phyloP scores from a whole-genome alignment of 306 rosid species.

The Acacia confusa region DNA sequence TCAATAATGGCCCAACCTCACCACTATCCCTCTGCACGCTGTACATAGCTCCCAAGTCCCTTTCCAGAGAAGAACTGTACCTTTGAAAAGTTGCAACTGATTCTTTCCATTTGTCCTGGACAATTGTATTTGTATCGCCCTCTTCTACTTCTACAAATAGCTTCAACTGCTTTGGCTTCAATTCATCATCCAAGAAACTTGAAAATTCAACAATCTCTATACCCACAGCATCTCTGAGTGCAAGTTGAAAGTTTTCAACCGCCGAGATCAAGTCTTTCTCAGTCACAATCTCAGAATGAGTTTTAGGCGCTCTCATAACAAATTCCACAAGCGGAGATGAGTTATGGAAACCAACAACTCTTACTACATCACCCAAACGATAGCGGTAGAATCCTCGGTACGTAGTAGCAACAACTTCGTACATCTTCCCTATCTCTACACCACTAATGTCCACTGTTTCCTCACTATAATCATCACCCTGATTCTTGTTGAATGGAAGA shows the following conservation, averaged over 20 bases:
- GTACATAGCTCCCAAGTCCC: slow-evolving; percentile 61
- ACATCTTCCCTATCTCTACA: slow-evolving; percentile 69
- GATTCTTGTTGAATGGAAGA: slow-evolving; percentile 58
- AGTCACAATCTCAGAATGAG: slow-evolving; percentile 47
- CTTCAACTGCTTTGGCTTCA: slow-evolving; percentile 46
- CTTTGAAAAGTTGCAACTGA: slow-evolving; percentile 34
- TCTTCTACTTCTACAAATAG: slow-evolving; percentile 52
- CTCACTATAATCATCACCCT: slow-evolving; percentile 19
- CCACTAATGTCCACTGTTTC: slow-evolving; percentile 51
- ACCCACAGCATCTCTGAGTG: slow-evolving; percentile 33
- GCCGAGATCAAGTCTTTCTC: slow-evolving; percentile 59
- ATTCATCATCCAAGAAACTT: slow-evolving; percentile 47
- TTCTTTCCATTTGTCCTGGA: slow-evolving; percentile 40
- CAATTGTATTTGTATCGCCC: slow-evolving; percentile 28
- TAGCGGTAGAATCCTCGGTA: slow-evolving; percentile 62
- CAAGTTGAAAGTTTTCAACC: slow-evolving; percentile 43
- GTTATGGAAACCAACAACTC: slow-evolving; percentile 58
- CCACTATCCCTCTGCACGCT: slow-evolving; percentile 49
- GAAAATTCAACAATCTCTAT: slow-evolving; percentile 56
- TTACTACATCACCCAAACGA: slow-evolving; percentile 64
- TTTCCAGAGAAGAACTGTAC: slow-evolving; percentile 45
- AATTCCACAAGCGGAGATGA: slow-evolving; percentile 56
- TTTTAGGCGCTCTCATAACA: slow-evolving; percentile 66
- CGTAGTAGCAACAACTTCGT: slow-evolving; percentile 68
- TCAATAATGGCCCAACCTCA: slow-evolving; percentile 40